Percentiles rank a stretch among this genome's conserved stretches.
phyloP scores from a whole-genome alignment of 2,329 filamentous ascomycete species.

The Davidsoniella virescens region DNA sequence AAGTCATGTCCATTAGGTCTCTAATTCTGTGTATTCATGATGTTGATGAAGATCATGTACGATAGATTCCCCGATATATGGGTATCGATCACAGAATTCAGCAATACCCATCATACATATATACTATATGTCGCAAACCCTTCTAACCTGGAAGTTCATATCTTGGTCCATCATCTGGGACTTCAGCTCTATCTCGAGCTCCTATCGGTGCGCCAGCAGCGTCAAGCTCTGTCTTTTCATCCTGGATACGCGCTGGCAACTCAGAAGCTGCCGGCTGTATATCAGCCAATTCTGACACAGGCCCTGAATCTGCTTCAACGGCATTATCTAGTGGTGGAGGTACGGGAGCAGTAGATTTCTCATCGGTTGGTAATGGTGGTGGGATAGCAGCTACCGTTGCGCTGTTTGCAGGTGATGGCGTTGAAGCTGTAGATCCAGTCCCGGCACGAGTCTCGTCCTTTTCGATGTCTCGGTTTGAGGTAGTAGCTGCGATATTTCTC shows the following conservation, averaged over 20 bases:
- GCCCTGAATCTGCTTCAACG: background rate
- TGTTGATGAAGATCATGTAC: no score
- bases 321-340: background rate
- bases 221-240: slow-evolving; percentile 6
- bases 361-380: background rate
- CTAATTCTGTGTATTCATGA: no score
- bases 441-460: background rate
- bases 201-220: slow-evolving; percentile 8
- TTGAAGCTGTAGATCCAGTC: background rate
- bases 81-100: background rate
- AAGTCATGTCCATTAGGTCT: no score
- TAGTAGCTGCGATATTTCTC: background rate
- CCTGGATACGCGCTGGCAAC: background rate
- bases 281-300: background rate
- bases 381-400: background rate
- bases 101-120: background rate
- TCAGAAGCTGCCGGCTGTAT: slow-evolving; percentile 1
- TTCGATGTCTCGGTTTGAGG: background rate
- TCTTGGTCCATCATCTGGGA: slow-evolving; percentile 1
- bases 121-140: background rate
- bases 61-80: no score
- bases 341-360: background rate
- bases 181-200: slow-evolving; percentile 1
- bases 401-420: background rate
- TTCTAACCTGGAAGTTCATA: slow-evolving; percentile 5